Conservation (phyloP, 306 rosid genomes). For the Citrullus colocynthis region DNA sequence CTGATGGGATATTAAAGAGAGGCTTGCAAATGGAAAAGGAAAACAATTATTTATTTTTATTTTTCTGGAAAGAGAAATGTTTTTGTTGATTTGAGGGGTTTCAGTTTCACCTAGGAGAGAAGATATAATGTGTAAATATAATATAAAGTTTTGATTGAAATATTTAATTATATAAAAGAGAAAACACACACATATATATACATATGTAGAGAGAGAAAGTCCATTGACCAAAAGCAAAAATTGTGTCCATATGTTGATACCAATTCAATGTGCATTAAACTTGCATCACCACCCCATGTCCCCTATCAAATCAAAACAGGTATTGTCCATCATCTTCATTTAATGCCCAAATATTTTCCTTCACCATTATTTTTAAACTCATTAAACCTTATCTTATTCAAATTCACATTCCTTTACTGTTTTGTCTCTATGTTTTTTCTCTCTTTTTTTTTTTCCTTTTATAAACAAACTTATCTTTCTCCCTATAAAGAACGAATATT, state of each 20-base stretch:
- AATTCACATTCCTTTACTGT: background rate
- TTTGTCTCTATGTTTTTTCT: background rate
- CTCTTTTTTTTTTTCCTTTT: background rate
- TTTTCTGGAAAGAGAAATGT: background rate
- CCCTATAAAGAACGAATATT: too few species aligned
- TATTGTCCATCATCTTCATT: background rate
- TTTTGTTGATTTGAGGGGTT: background rate
- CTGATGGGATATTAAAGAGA: too few species aligned
- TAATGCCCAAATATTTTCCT: background rate
- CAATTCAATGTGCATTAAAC: background rate
- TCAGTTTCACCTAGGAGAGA: background rate
- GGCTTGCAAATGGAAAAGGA: background rate
- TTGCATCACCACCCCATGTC: background rate
- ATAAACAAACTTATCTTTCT: too few species aligned
- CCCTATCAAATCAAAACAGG: background rate
- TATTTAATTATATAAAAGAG: background rate
- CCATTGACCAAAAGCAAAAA: background rate
- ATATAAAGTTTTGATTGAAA: background rate
- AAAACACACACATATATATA: too few species aligned
- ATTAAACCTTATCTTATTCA: background rate
- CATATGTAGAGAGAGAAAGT: too few species aligned
- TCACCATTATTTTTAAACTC: background rate
- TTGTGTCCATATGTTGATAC: background rate
- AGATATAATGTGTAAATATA: background rate
- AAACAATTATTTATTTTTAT: background rate